Evolutionary conservation across 306 rosid genomes (phyloP).

Genomic region (Amphicarpaea edgeworthii): DNA sequence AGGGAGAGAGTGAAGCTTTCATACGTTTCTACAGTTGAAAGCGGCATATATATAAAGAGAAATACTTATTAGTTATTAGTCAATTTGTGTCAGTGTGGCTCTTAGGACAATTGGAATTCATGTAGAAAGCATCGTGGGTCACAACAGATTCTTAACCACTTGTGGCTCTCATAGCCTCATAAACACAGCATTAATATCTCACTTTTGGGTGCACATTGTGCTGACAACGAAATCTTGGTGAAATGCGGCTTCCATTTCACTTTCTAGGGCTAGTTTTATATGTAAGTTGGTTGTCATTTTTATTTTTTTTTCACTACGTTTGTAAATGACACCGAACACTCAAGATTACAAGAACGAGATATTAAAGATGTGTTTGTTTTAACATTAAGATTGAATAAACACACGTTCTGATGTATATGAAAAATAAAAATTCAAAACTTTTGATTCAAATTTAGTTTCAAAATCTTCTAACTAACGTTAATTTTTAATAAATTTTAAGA

Average conservation of each 20-base stretch:
- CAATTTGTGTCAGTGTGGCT: constrained; percentile 43
- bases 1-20: constrained; percentile 18
- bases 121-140: constrained; percentile 47
- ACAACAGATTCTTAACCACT: constrained; percentile 25
- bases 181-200: constrained; percentile 37
- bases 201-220: constrained; percentile 11
- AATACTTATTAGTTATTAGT: no score
- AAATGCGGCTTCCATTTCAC: constrained; percentile 26
- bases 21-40: constrained; percentile 49
- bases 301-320: not conserved
- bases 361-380: no score
- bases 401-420: no score
- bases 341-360: no score
- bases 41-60: constrained; percentile 39
- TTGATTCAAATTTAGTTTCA: no score
- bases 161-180: constrained; percentile 41
- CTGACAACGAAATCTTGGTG: constrained; percentile 28
- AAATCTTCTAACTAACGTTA: no score
- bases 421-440: no score
- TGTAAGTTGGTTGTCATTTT: not conserved
- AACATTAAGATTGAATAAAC: no score
- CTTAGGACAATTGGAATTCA: constrained; percentile 31
- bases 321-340: no score
- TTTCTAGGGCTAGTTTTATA: not conserved
- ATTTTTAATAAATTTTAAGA: no score